Percentiles rank a stretch among this genome's conserved stretches.
Conservation (phyloP, 1,284 basidiomycete genomes). For the Ustilago hordei region DNA sequence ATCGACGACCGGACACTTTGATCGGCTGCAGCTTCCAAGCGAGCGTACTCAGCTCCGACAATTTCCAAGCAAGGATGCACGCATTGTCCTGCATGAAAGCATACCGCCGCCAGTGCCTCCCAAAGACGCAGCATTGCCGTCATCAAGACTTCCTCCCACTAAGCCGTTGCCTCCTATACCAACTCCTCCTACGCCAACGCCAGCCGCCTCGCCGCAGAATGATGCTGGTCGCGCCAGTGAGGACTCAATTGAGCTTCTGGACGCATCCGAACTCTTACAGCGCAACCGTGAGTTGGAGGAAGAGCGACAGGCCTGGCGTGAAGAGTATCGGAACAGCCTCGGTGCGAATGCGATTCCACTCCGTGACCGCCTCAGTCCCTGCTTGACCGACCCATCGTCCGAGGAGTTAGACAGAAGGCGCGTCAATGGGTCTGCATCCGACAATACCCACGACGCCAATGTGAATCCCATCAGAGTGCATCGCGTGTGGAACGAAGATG, state of each 20-base stretch:
- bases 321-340: conserved; percentile 19
- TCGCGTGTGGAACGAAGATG: conserved; percentile 23
- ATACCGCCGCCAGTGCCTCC: conserved; percentile 32
- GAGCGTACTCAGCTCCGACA: not conserved
- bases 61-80: conserved; percentile 6
- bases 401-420: not conserved
- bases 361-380: conserved; percentile 19
- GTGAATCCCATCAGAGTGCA: conserved; percentile 16
- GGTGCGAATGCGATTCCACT: conserved; percentile 4
- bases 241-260: conserved; percentile 22
- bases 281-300: conserved; percentile 22
- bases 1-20: not conserved
- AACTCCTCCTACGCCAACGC: conserved; percentile 6
- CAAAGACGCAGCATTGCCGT: conserved; percentile 6
- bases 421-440: not conserved
- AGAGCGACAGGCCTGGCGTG: conserved; percentile 32
- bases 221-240: not conserved
- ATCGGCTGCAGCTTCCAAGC: not conserved
- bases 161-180: conserved; percentile 19
- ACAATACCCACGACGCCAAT: not conserved
- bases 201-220: not conserved
- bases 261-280: conserved; percentile 17
- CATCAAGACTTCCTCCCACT: not conserved
- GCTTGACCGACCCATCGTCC: conserved; percentile 15
- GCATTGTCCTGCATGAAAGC: conserved; percentile 23